Conservation (phyloP, 164 flowering plant genomes). For the Magnolia officinalis region DNA sequence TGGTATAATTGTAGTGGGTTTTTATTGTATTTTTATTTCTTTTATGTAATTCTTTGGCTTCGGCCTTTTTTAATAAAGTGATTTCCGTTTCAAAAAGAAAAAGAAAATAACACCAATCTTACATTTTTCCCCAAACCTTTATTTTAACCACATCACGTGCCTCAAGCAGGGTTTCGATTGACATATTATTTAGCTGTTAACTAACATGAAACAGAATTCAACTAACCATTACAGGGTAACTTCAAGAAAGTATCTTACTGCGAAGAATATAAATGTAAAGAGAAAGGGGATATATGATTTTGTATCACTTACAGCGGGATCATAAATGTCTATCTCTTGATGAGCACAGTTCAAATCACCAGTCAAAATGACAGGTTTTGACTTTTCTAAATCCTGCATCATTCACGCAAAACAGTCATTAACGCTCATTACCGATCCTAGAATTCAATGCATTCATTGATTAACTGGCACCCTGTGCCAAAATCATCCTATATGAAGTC, state of each 20-base stretch:
- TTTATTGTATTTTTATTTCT: too few species aligned
- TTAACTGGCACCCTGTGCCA: not conserved
- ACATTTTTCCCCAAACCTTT: too few species aligned
- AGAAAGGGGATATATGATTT: not conserved
- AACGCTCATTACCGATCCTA: not conserved
- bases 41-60: too few species aligned
- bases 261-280: not conserved
- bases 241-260: not conserved
- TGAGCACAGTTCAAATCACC: slow-evolving; percentile 98
- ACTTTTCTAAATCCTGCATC: slow-evolving; percentile 85
- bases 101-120: too few species aligned
- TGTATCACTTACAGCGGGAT: slow-evolving; percentile 81
- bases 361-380: slow-evolving; percentile 93
- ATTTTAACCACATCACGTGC: too few species aligned
- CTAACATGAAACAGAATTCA: too few species aligned
- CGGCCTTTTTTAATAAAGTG: too few species aligned
- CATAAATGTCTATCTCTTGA: slow-evolving; percentile 88
- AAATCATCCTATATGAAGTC: not conserved
- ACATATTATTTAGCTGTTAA: too few species aligned
- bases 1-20: too few species aligned
- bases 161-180: too few species aligned
- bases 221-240: not conserved
- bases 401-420: slow-evolving; percentile 10
- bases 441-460: not conserved
- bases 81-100: too few species aligned